These are phyloP conservation scores for Dillenia turbinata DNA, from an alignment of 164 flowering plant species.

Conservation along the genomic window DNA sequence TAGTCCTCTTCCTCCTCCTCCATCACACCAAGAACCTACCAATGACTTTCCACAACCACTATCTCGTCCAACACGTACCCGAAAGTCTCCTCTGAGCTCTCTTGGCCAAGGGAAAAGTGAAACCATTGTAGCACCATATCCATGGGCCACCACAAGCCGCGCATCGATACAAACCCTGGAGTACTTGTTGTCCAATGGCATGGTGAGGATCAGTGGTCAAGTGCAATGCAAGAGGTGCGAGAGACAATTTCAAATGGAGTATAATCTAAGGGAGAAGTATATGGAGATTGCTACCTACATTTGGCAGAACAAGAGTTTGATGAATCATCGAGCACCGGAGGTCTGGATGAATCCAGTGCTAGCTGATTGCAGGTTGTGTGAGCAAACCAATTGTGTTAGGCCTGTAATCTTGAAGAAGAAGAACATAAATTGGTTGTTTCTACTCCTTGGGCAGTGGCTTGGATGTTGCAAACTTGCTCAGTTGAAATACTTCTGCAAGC, in stretches of 20 bases:
- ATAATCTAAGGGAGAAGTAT: slow-evolving; percentile 34
- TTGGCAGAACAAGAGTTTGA: background rate
- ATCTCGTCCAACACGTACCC: too few relatives aligned
- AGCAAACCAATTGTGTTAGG: slow-evolving; percentile 29
- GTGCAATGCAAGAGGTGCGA: slow-evolving; percentile 72
- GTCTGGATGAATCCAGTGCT: slow-evolving; percentile 44
- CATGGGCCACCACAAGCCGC: slow-evolving; percentile 47
- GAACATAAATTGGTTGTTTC: slow-evolving; percentile 46
- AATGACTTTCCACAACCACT: too few relatives aligned
- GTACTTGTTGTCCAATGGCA: slow-evolving; percentile 15
- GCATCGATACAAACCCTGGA: slow-evolving; percentile 27
- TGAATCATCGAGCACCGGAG: slow-evolving; percentile 57
- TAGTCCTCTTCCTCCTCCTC: too few relatives aligned
- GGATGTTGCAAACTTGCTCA: slow-evolving; percentile 36
- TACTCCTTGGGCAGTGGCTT: slow-evolving; percentile 36
- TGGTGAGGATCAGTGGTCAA: slow-evolving; percentile 36
- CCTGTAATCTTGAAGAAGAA: slow-evolving; percentile 38
- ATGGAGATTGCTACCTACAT: slow-evolving; percentile 24
- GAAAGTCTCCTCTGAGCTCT: background rate
- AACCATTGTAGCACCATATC: slow-evolving; percentile 26
- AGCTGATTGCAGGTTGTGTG: slow-evolving; percentile 39
- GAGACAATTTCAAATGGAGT: slow-evolving; percentile 18
- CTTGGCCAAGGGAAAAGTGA: slow-evolving; percentile 12
- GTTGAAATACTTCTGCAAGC: slow-evolving; percentile 44
- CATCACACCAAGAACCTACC: too few relatives aligned